These are phyloP conservation scores for Aspergillus alliaceus DNA, from an alignment of 2,329 filamentous ascomycete species.

Conservation along the genomic window DNA sequence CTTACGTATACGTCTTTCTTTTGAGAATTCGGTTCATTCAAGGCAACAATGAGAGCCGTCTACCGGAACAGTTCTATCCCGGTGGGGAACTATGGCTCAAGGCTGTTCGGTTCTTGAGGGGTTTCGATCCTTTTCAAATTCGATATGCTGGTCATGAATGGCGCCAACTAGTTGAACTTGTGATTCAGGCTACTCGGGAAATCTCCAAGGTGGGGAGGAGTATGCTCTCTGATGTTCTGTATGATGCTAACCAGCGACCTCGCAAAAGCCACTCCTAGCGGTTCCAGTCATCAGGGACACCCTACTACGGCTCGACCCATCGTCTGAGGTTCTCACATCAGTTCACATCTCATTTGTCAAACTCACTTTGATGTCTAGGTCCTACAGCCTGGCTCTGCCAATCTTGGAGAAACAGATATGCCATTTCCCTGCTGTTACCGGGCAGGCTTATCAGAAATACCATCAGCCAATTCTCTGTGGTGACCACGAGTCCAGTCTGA, in stretches of 20 bases:
- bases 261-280: conserved; percentile 37
- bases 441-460: conserved; percentile 24
- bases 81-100: conserved; percentile 51
- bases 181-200: conserved; percentile 30
- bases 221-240: no score
- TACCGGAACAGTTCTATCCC: conserved; percentile 44
- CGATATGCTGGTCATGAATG: conserved; percentile 45
- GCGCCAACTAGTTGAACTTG: conserved; percentile 34
- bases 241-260: conserved; percentile 15
- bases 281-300: conserved; percentile 43
- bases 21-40: conserved; percentile 45
- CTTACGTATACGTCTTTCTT: conserved; percentile 58
- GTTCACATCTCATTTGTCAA: conserved; percentile 43
- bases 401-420: conserved; percentile 44
- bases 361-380: conserved; percentile 43
- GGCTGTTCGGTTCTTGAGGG: conserved; percentile 52
- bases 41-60: conserved; percentile 33
- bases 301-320: conserved; percentile 46
- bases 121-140: conserved; percentile 51
- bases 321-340: conserved; percentile 44
- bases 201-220: conserved; percentile 36
- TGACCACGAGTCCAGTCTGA: conserved; percentile 29
- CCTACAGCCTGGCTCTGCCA: conserved; percentile 40
- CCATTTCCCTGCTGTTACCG: conserved; percentile 36
- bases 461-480: conserved; percentile 29